Evolutionary conservation across 2,329 filamentous ascomycete species (phyloP).

Genomic region (Cladophialophora bantiana): DNA sequence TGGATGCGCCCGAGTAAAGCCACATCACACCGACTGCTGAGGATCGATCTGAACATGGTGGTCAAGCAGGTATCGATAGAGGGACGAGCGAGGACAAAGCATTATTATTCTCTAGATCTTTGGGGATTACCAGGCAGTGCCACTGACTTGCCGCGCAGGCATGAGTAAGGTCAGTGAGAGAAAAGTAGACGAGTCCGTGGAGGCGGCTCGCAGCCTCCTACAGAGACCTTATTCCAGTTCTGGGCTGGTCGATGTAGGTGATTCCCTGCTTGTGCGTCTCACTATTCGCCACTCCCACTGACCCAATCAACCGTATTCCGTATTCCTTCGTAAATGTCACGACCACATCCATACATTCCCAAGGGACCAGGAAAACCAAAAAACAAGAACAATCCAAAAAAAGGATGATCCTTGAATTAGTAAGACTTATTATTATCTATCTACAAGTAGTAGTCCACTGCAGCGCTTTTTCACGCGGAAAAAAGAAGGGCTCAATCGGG

Average conservation of each 20-base stretch:
- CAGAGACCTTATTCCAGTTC: neutral
- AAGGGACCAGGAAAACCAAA: too few species aligned
- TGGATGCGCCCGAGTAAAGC: slow-evolving; percentile 32
- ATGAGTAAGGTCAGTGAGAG: slow-evolving; percentile 10
- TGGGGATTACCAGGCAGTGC: slow-evolving; percentile 1
- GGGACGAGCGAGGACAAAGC: neutral
- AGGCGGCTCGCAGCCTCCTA: neutral
- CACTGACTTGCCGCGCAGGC: neutral
- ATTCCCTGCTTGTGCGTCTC: neutral
- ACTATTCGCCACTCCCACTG: neutral
- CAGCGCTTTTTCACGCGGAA: neutral
- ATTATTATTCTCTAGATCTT: neutral
- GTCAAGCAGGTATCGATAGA: slow-evolving; percentile 16
- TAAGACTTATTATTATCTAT: too few species aligned
- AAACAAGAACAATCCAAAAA: too few species aligned
- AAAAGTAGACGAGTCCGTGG: neutral
- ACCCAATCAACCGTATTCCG: neutral
- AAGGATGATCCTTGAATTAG: too few species aligned
- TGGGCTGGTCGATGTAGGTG: neutral
- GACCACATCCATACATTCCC: too few species aligned
- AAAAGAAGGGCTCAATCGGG: slow-evolving; percentile 45
- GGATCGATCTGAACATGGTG: slow-evolving; percentile 34
- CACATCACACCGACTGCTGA: slow-evolving; percentile 32
- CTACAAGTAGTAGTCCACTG: too few species aligned
- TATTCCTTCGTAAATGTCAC: neutral